A percentile compares a stretch with the other conserved stretches of the same genome.
Conservation (phyloP, 2,329 filamentous ascomycete species). For the Aspergillus sp. region DNA sequence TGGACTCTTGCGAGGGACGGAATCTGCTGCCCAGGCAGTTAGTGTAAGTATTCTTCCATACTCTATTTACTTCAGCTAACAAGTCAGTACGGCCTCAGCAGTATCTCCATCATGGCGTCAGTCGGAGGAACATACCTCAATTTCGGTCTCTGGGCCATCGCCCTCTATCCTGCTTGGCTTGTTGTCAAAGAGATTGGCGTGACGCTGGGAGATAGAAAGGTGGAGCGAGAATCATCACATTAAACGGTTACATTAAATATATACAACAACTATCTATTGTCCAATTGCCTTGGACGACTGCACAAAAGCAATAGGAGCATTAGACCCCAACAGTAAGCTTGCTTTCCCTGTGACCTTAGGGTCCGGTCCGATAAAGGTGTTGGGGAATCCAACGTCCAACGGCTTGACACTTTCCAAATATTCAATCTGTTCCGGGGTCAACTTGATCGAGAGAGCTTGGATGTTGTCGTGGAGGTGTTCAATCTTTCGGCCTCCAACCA, state of each 20-base stretch:
- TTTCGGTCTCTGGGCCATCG: conserved; percentile 62
- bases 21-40: conserved; percentile 68
- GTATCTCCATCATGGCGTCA: conserved; percentile 57
- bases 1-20: conserved; percentile 63
- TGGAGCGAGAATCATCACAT: background rate
- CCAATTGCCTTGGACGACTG: conserved; percentile 15
- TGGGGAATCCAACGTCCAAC: conserved; percentile 66
- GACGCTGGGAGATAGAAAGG: conserved; percentile 22
- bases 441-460: conserved; percentile 27
- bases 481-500: conserved; percentile 65
- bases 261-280: background rate
- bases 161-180: conserved; percentile 63
- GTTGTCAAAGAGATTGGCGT: conserved; percentile 56
- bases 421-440: conserved; percentile 59
- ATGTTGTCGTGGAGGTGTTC: conserved; percentile 53
- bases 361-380: conserved; percentile 48
- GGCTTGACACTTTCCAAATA: conserved; percentile 59
- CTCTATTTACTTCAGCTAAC: background rate
- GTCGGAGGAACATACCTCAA: conserved; percentile 67
- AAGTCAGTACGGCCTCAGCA: conserved; percentile 58
- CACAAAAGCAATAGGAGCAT: conserved; percentile 16
- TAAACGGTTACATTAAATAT: background rate
- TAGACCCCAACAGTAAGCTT: conserved; percentile 2
- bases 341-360: conserved; percentile 16
- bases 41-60: conserved; percentile 40